Percentiles rank a stretch among this genome's conserved stretches.
Evolutionary conservation across 352 stramenopile species (phyloP).

Genomic region (Pythium monospermum): DNA sequence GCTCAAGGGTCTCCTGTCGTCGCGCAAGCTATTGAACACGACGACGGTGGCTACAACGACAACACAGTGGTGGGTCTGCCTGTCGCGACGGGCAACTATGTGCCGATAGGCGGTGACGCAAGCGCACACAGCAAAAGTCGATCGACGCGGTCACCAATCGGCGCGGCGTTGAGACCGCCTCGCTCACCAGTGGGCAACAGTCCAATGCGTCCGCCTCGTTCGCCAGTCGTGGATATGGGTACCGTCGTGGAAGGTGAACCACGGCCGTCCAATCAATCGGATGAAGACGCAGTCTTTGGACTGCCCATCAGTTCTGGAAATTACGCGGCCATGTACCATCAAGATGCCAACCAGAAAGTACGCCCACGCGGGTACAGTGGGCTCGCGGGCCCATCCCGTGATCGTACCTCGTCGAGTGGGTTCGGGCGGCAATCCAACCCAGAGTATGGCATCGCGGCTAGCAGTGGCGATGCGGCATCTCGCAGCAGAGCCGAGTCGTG

Average conservation of each 20-base stretch:
- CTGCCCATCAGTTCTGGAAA: slow-evolving; percentile 61
- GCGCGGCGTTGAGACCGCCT: slow-evolving; percentile 5
- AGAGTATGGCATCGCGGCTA: slow-evolving; percentile 9
- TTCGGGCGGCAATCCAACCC: slow-evolving; percentile 7
- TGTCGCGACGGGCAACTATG: slow-evolving; percentile 35
- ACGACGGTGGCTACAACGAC: slow-evolving; percentile 14
- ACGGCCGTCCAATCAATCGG: slow-evolving; percentile 11
- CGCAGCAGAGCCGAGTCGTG: slow-evolving; percentile 30
- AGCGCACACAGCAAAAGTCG: not conserved
- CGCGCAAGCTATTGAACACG: not conserved
- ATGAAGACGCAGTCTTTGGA: slow-evolving; percentile 41
- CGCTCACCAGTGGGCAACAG: slow-evolving; percentile 7
- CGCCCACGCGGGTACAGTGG: slow-evolving; percentile 55
- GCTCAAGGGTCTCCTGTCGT: too few relatives aligned
- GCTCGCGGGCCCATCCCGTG: slow-evolving; percentile 23
- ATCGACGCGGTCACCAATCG: not conserved
- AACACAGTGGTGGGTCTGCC: slow-evolving; percentile 25
- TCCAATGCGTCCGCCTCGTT: slow-evolving; percentile 13
- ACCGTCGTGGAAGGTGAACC: slow-evolving; percentile 4
- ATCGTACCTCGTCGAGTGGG: slow-evolving; percentile 25
- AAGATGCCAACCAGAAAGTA: slow-evolving; percentile 7
- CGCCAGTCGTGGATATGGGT: slow-evolving; percentile 3
- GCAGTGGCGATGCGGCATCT: slow-evolving; percentile 17
- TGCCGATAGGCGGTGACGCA: slow-evolving; percentile 2
- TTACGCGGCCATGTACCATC: slow-evolving; percentile 35